Evolutionary conservation across 148 eudicot genomes (phyloP), one percentile per base, ranked within the genome.

Genomic region (Limonium bicolor): DNA sequence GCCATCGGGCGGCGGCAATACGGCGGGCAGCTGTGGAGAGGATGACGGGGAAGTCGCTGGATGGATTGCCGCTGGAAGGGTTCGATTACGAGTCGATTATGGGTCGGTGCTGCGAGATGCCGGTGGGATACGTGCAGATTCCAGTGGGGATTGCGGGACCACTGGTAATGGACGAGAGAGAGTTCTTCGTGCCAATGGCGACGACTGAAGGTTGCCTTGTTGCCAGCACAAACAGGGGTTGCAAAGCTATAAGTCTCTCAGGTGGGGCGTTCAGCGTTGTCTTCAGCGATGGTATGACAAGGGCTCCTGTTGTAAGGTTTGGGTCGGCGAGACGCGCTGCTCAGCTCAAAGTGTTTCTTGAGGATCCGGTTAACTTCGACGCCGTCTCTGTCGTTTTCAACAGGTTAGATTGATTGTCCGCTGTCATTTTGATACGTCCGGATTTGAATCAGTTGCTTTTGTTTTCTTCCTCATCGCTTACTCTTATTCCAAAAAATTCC

Each of bases 21-120:
- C 11, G 50, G 35, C 33, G 50, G 35, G 34, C 13, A 24, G 50
- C 36, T 2, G 34, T 46, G 20, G 21, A 46, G 34, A 46, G 34
- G 21, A 14, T 22, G 35, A 46, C 50, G 5, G 50, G 50, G 11
- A 46, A 28, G 34, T 46, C 50, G 19, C 21, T 46, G 22, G 35
- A 46, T 5, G 50, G 50, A 15, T 27, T 46, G 12, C 50, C 50
- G 4, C 50, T 46, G 5, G 50, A 46, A 27, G 50, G 50, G 6
- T 46, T 46, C 7, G 50, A 46, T 46, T 46, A 46, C 50, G 35
- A 46, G 34, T 46, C 50, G 33, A 46, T 46, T 24, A 15, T 46
- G 24, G 50, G 50, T 33, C 50, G 29, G 50, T 46, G 50, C 17
- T 46, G 50, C 34, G 50, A 46, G 50, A 46, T 46, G 50, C 50